phyloP scores from a whole-genome alignment of 2,329 filamentous ascomycete species.

The Fusarium kyushuense region DNA sequence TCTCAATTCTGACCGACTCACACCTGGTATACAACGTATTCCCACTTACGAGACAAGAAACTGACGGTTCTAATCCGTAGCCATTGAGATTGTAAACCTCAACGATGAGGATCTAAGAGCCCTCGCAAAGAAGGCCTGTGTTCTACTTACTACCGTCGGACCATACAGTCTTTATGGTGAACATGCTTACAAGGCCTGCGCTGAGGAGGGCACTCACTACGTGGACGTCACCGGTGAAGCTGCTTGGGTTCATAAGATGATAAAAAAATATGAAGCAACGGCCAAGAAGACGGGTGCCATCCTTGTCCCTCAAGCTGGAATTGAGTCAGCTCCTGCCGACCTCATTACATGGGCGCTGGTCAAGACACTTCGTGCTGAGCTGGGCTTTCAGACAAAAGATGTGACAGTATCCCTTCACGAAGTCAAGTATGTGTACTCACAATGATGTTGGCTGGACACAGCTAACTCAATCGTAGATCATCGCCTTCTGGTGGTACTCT shows the following conservation, averaged over 20 bases:
- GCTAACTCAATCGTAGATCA: slow-evolving; percentile 38
- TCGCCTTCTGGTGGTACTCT: slow-evolving; percentile 75
- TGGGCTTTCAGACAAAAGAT: slow-evolving; percentile 64
- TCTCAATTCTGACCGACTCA: slow-evolving; percentile 75
- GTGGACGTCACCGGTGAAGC: slow-evolving; percentile 72
- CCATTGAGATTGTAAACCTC: slow-evolving; percentile 65
- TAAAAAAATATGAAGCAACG: slow-evolving; percentile 66
- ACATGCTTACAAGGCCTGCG: slow-evolving; percentile 70
- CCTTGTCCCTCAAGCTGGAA: slow-evolving; percentile 70
- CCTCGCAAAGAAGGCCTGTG: slow-evolving; percentile 67
- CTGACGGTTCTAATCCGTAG: slow-evolving; percentile 46
- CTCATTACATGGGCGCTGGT: slow-evolving; percentile 67
- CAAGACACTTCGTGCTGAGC: slow-evolving; percentile 61
- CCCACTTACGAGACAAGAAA: background rate
- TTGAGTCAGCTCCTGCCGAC: slow-evolving; percentile 73
- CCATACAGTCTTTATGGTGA: slow-evolving; percentile 70
- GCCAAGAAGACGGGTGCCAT: slow-evolving; percentile 68
- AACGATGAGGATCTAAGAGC: slow-evolving; percentile 59
- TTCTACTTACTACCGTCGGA: slow-evolving; percentile 70
- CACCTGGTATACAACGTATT: slow-evolving; percentile 68
- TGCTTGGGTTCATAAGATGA: slow-evolving; percentile 70
- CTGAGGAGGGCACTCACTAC: slow-evolving; percentile 73
- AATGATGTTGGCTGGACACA: background rate
- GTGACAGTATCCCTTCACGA: slow-evolving; percentile 64
- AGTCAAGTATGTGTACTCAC: slow-evolving; percentile 51